A percentile compares a stretch with the other conserved stretches of the same genome.
Conservation (phyloP, 352 stramenopile species). For the Phytophthora litchii region DNA sequence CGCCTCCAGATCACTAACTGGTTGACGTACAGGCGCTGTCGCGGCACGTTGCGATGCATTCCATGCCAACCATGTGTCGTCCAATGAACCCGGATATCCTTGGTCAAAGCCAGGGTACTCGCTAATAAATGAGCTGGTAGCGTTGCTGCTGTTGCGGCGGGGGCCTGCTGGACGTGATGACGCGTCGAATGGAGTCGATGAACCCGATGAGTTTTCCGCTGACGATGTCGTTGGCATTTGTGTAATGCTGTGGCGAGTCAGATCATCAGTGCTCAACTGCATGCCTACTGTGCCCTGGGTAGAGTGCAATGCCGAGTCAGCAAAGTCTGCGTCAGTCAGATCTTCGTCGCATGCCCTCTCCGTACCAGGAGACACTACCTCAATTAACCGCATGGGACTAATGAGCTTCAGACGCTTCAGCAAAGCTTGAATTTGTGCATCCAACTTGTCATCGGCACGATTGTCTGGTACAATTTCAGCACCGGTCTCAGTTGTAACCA, state of each 20-base stretch:
- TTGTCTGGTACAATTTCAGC: slow-evolving; percentile 31
- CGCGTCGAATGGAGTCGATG: slow-evolving; percentile 18
- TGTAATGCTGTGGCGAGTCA: slow-evolving; percentile 17
- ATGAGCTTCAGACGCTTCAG: slow-evolving; percentile 61
- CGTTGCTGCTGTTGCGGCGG: slow-evolving; percentile 10
- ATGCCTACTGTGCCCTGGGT: slow-evolving; percentile 46
- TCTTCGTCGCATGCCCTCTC: slow-evolving; percentile 65
- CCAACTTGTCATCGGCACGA: slow-evolving; percentile 51
- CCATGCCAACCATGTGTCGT: slow-evolving; percentile 61
- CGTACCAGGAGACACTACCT: slow-evolving; percentile 51
- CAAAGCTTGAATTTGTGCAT: slow-evolving; percentile 58
- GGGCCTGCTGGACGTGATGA: slow-evolving; percentile 6
- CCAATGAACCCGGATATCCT: slow-evolving; percentile 35
- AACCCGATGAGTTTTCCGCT: slow-evolving; percentile 12
- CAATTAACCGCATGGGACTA: slow-evolving; percentile 47
- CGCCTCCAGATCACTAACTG: slow-evolving; percentile 55
- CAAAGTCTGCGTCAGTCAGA: slow-evolving; percentile 70
- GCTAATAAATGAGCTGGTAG: slow-evolving; percentile 11
- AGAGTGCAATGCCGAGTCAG: slow-evolving; percentile 58
- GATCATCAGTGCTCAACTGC: slow-evolving; percentile 31
- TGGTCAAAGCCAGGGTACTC: slow-evolving; percentile 34
- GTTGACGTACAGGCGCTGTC: slow-evolving; percentile 22
- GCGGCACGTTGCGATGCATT: slow-evolving; percentile 38
- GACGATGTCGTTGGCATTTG: slow-evolving; percentile 1
- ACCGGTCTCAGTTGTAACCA: slow-evolving; percentile 20